These are phyloP conservation scores for Cytidiella melzeri DNA, from an alignment of 768 basidiomycete species.

Conservation along the genomic window DNA sequence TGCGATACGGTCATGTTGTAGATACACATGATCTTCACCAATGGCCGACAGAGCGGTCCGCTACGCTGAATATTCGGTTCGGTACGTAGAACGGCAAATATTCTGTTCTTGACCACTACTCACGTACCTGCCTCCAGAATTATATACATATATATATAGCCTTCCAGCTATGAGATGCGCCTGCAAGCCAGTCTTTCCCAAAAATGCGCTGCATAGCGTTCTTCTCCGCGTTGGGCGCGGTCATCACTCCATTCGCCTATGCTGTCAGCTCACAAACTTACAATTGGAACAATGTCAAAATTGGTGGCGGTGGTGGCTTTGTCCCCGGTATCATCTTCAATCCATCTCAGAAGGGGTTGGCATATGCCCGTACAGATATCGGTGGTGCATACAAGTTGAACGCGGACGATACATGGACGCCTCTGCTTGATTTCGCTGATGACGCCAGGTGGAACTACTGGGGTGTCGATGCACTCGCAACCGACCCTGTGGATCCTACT, in stretches of 20 bases:
- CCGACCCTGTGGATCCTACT: conserved; percentile 51
- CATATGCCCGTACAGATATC: conserved; percentile 64
- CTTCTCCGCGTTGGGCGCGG: background rate
- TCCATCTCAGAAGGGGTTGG: conserved; percentile 51
- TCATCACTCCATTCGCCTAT: conserved; percentile 22
- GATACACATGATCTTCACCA: background rate
- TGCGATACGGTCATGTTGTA: background rate
- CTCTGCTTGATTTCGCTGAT: conserved; percentile 49
- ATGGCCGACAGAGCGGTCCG: background rate
- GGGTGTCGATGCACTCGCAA: conserved; percentile 45
- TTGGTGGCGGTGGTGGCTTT: conserved; percentile 41
- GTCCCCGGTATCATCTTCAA: conserved; percentile 59
- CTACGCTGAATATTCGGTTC: background rate
- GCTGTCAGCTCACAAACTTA: conserved; percentile 45
- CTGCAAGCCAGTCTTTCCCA: background rate
- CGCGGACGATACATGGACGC: conserved; percentile 55
- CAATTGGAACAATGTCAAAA: conserved; percentile 60
- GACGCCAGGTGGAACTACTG: conserved; percentile 45
- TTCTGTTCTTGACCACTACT: background rate
- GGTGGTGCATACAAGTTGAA: conserved; percentile 63
- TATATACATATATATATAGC: too few species aligned
- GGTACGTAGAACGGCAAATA: background rate
- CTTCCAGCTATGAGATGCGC: too few species aligned
- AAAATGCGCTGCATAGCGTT: background rate
- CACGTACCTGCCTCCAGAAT: background rate